Percentiles rank a stretch among this genome's conserved stretches.
Conservation (phyloP, 176 grass and related monocot genomes). For the Musa schizocarpa region DNA sequence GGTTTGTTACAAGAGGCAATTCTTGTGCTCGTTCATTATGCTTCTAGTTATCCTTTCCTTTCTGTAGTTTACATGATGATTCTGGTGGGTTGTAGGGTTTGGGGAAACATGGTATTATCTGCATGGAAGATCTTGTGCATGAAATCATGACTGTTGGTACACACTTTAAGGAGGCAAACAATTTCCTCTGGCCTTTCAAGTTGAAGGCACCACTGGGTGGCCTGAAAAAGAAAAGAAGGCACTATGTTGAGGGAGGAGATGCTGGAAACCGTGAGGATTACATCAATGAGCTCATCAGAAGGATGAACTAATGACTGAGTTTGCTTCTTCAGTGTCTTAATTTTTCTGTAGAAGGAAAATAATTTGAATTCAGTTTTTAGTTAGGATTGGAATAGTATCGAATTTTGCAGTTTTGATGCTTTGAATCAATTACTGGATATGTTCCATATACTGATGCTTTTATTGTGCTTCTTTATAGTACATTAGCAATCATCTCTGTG, state of each 20-base stretch:
- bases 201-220: conserved; percentile 58
- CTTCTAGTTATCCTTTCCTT: not conserved
- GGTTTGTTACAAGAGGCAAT: conserved; percentile 21
- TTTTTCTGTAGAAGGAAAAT: no score
- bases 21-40: not conserved
- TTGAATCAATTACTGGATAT: no score
- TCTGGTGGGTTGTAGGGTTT: conserved; percentile 36
- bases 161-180: conserved; percentile 91
- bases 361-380: no score
- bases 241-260: conserved; percentile 88
- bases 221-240: conserved; percentile 30
- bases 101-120: conserved; percentile 55
- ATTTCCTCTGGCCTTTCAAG: conserved; percentile 92
- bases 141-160: conserved; percentile 78
- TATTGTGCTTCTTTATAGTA: no score
- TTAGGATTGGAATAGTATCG: no score
- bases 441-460: no score
- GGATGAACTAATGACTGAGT: conserved; percentile 51
- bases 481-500: no score
- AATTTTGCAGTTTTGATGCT: no score
- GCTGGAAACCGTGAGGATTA: conserved; percentile 84
- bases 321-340: no score
- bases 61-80: not conserved
- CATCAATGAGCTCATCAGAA: conserved; percentile 84
- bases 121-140: conserved; percentile 80